These are phyloP conservation scores for Talaromyces amestolkiae DNA, from an alignment of 2,329 filamentous ascomycete species.

Conservation along the genomic window DNA sequence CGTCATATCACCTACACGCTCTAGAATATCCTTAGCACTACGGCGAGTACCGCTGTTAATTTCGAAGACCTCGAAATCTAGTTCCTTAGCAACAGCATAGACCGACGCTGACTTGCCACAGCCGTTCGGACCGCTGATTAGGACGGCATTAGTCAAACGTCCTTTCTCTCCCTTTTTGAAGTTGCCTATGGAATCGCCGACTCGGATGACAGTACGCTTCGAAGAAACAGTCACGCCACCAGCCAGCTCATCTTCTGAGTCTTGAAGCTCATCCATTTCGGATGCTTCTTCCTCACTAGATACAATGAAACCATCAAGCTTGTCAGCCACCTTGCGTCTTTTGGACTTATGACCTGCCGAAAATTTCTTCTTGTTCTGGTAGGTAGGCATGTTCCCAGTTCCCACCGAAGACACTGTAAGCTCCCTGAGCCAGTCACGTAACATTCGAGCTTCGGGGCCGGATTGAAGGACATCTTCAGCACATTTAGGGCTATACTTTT, in stretches of 20 bases:
- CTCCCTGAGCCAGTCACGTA: conserved; percentile 77
- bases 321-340: conserved; percentile 66
- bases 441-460: conserved; percentile 65
- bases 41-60: conserved; percentile 81
- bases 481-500: conserved; percentile 76
- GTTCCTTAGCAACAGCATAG: conserved; percentile 85
- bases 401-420: conserved; percentile 76
- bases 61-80: conserved; percentile 92
- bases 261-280: conserved; percentile 67
- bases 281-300: conserved; percentile 72
- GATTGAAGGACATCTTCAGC: conserved; percentile 73
- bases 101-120: conserved; percentile 92
- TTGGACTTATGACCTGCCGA: conserved; percentile 46
- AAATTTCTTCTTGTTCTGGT: conserved; percentile 29
- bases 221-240: conserved; percentile 37
- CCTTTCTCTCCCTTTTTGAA: conserved; percentile 47
- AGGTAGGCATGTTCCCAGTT: conserved; percentile 47
- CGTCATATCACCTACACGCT: conserved; percentile 95
- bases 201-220: conserved; percentile 43
- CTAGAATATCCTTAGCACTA: conserved; percentile 84
- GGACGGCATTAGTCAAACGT: conserved; percentile 67
- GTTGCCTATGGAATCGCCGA: conserved; percentile 36
- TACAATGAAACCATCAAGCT: conserved; percentile 76
- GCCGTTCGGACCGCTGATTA: conserved; percentile 84
- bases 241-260: conserved; percentile 51